Conservation (phyloP, 2,329 filamentous ascomycete genomes). For the Cladosporium sp. region DNA sequence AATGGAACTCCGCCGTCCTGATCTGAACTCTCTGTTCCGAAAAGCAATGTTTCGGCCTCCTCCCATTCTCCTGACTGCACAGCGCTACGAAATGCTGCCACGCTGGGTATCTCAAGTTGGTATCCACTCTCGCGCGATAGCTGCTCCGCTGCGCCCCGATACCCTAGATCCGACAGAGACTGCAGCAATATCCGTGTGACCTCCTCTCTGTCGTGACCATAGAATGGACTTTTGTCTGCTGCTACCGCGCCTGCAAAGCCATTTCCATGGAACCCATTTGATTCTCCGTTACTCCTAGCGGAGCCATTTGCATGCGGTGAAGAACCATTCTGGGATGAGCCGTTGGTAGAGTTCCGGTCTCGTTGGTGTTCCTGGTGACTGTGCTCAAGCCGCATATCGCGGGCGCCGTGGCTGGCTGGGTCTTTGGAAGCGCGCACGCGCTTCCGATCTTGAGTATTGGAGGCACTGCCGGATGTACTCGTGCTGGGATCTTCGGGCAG, state of each 20-base stretch:
- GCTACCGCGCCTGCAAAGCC: slow-evolving; percentile 19
- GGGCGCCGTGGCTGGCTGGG: slow-evolving; percentile 17
- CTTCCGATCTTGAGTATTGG: slow-evolving; percentile 36
- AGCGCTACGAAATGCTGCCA: slow-evolving; percentile 78
- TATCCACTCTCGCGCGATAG: slow-evolving; percentile 80
- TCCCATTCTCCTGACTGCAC: slow-evolving; percentile 77
- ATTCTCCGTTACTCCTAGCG: slow-evolving; percentile 28
- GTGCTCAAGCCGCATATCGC: slow-evolving; percentile 38
- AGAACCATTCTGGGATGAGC: slow-evolving; percentile 31
- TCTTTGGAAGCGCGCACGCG: slow-evolving; percentile 37
- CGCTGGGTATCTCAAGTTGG: slow-evolving; percentile 78
- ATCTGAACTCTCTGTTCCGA: slow-evolving; percentile 45
- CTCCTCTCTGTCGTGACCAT: slow-evolving; percentile 86
- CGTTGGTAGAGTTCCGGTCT: slow-evolving; percentile 34
- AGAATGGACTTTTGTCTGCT: slow-evolving; percentile 52
- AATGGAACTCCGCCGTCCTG: slow-evolving; percentile 41
- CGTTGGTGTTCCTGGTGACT: slow-evolving; percentile 35
- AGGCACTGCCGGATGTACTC: slow-evolving; percentile 24
- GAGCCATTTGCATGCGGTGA: slow-evolving; percentile 39
- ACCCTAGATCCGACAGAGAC: slow-evolving; percentile 82
- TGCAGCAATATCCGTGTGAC: slow-evolving; percentile 91
- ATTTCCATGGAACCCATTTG: slow-evolving; percentile 43
- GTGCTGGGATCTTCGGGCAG: slow-evolving; percentile 19
- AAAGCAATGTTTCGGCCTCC: slow-evolving; percentile 77
- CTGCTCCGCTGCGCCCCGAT: slow-evolving; percentile 68